Evolutionary conservation across 2,329 filamentous ascomycete species (phyloP), one percentile per base, ranked within the genome.

Genomic region (Alternaria consortialis): DNA sequence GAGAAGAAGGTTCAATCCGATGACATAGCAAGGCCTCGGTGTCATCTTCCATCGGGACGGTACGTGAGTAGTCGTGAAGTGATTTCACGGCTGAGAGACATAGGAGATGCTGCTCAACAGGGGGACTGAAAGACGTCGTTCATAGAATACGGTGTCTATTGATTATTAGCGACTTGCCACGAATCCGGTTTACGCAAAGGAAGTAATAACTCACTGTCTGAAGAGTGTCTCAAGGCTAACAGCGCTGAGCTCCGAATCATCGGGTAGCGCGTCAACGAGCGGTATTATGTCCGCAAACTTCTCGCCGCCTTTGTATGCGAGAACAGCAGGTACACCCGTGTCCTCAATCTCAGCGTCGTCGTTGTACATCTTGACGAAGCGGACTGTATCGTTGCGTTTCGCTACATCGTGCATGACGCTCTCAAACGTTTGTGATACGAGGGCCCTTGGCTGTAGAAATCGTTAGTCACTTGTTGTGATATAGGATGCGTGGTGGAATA

Each of bases 341-440:
- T 91, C 88, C 77, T 97, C 93, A 84, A 98, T 97, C 77, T 98
- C 94, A 37, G 97, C 96, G 60, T 97, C 94, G 64, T 91, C 89
- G 76, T 93, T 92, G 79, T 97, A 90, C 48, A 98, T 87, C 81
- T 94, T 96, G 81, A 98, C 87, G 75, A 99, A 98, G 74, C 92
- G 92, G 34, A 91, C 87, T 9, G 88, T 86, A 23, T 87, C 84
- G 74, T 97, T 84, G 62, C 86, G 84, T 63, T 85, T 83, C 42
- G 97, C 93, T 29, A 98, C 84, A 1, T 90, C 90, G 53, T 85
- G 81, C 70, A 99, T 84, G 53, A 40, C 37, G n/a, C 5, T 11
- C 37, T 40, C 37, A 9, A 40, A 40, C n/a, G 7, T 9, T 40
- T 40, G 17, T 17, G 37, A 40, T 40, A 40, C 37, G 7, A 20